Evolutionary conservation across 2,329 filamentous ascomycete genomes (phyloP), one percentile per base, ranked within the genome.

Genomic region (Amauroascus verrucosus): DNA sequence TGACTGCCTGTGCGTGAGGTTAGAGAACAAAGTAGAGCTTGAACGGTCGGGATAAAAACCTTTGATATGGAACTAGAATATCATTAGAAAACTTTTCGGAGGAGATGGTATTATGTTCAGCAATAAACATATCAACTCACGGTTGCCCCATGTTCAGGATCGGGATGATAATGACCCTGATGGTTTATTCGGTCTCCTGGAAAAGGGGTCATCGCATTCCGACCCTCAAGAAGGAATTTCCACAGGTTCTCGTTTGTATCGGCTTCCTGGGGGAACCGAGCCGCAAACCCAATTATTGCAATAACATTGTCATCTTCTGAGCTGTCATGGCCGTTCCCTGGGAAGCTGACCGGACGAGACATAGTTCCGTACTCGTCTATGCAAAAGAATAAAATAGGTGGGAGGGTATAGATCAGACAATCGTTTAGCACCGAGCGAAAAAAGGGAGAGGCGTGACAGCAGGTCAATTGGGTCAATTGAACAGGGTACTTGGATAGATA

Each of bases 141-240:
- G 16, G 65, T 67, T 38, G 62, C 66, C 22, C 61, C 62, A 59
- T 66, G 63, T 35, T 68, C 64, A 9, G 62, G 57, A 54, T 69
- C 63, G 6, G 70, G 70, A 55, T 72, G 69, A 57, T 68, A 71
- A 56, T 64, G 65, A 1, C 63, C 66, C 9, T 63, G 60, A 1
- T 63, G 56, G 53, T 67, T 68, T 30, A 67, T 62, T 2, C 70
- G 60, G n/a, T 67, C 63, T 9, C 24, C 8, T 26, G 70, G 71
- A 7, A 71, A 67, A 7, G 63, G 56, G 1, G 68, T 62, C 58
- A 58, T 63, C 1, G 64, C 62, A 6, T 63, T 63, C 11, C 65
- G 61, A 13, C 58, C 63, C 24, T 63, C 56, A 32, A 67, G 53
- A 48, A 70, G 57, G 48, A 67, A 56, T 30, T 68, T 61, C 65